Conservation (phyloP, 2,329 filamentous ascomycete species). For the Seiridium cupressi region DNA sequence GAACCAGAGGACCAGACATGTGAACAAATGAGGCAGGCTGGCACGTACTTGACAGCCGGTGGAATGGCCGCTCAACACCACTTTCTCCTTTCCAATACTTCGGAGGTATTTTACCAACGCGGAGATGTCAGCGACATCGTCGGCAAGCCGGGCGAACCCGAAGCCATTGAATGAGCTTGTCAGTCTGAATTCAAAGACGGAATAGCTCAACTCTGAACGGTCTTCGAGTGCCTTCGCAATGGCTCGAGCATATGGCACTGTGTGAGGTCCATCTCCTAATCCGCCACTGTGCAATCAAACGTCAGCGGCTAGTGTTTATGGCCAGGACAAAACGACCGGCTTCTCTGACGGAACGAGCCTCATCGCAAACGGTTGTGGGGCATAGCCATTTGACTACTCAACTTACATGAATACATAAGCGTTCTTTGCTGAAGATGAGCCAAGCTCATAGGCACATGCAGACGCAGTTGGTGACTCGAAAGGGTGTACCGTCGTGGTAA, state of each 20-base stretch:
- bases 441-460: constrained; percentile 47
- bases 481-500: constrained; percentile 43
- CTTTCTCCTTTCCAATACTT: constrained; percentile 45
- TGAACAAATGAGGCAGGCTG: neutral
- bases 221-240: constrained; percentile 43
- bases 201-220: constrained; percentile 39
- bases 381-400: too few relatives aligned
- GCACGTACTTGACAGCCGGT: constrained; percentile 52
- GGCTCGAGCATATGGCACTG: constrained; percentile 53
- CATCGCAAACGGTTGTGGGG: too few relatives aligned
- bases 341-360: neutral
- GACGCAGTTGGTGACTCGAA: constrained; percentile 38
- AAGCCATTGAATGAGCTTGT: constrained; percentile 53
- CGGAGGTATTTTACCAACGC: constrained; percentile 53
- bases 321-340: neutral
- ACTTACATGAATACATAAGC: constrained; percentile 60
- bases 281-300: constrained; percentile 44
- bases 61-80: constrained; percentile 58
- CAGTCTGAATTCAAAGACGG: constrained; percentile 56
- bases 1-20: too few relatives aligned
- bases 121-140: constrained; percentile 54
- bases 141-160: constrained; percentile 46
- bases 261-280: constrained; percentile 67
- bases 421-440: constrained; percentile 43
- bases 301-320: too few relatives aligned